Evolutionary conservation across 2,329 filamentous ascomycete species (phyloP).

Genomic region (Aspergillus calidoustus): DNA sequence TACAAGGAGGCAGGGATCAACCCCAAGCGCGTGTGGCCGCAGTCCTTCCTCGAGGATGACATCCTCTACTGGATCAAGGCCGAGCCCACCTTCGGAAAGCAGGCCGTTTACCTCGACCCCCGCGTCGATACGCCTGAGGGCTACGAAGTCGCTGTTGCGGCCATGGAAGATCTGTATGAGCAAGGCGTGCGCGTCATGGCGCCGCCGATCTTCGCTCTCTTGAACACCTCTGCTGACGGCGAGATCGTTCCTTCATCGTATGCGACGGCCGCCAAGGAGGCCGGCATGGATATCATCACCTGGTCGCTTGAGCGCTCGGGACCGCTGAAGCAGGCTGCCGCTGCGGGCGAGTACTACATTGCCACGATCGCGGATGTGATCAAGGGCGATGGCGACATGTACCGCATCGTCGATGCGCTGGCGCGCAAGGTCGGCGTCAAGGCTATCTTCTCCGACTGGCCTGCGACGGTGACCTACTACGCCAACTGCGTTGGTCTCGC

Average conservation of each 20-base stretch:
- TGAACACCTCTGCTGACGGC: slow-evolving; percentile 24
- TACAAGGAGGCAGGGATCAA: slow-evolving; percentile 24
- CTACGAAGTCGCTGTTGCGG: slow-evolving; percentile 20
- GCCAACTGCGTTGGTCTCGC: slow-evolving; percentile 24
- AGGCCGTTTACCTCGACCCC: slow-evolving; percentile 26
- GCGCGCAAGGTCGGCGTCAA: slow-evolving; percentile 26
- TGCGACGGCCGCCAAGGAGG: slow-evolving; percentile 21
- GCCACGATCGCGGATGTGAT: slow-evolving; percentile 18
- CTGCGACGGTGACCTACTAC: slow-evolving; percentile 28
- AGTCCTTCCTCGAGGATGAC: slow-evolving; percentile 27
- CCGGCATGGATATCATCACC: slow-evolving; percentile 24
- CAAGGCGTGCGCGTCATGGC: slow-evolving; percentile 25
- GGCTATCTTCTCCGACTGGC: slow-evolving; percentile 28
- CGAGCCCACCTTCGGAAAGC: slow-evolving; percentile 25
- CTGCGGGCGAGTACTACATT: slow-evolving; percentile 21
- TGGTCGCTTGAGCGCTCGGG: slow-evolving; percentile 28
- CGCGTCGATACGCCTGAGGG: slow-evolving; percentile 23
- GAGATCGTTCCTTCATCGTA: slow-evolving; percentile 26
- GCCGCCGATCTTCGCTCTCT: slow-evolving; percentile 24
- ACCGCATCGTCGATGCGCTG: slow-evolving; percentile 27
- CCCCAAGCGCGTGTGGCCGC: slow-evolving; percentile 25
- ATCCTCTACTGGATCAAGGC: slow-evolving; percentile 27
- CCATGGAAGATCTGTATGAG: slow-evolving; percentile 17
- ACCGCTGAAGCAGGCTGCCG: slow-evolving; percentile 24
- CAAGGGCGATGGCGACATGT: slow-evolving; percentile 26